Evolutionary conservation across 2,329 filamentous ascomycete genomes (phyloP), one percentile per base, ranked within the genome.

Genomic region (Penicillium sp.): DNA sequence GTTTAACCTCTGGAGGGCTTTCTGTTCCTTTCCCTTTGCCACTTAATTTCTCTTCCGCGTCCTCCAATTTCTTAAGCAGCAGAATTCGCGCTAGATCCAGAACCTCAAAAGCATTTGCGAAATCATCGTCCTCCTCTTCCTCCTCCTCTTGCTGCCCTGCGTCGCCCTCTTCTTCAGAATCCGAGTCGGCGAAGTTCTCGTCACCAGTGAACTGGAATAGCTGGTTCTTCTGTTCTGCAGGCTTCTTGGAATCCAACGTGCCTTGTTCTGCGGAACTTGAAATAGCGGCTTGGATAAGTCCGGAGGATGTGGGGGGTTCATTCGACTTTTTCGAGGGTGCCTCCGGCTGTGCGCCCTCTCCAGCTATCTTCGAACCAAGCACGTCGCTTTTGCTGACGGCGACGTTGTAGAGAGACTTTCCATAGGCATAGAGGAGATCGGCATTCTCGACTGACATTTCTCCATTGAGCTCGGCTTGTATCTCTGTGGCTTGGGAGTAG

Each of bases 351-450:
- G 55, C 26, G 16, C 47, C 23, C 46, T 80, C 79, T 2, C 80
- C 77, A 14, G 83, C 81, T 20, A 92, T 88, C 67, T 88, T 89
- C 33, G 89, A 90, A 57, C 94, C 94, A 35, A 99, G 81, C 23
- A 99, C 92, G 68, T 97, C 92, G 69, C 91, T 97, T 74, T 96
- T 96, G 71, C 85, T 87, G 71, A 97, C 89, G 28, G 92, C 94
- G 59, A 97, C 89, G 72, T 92, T 92, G 81, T 96, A 97, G 20
- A 99, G 79, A 56, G 91, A 91, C 69, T 93, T 90, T 14, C 94
- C 94, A 74, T 99, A 99, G 62, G 91, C 84, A 73, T 96, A 99
- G 20, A 97, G 84, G 47, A 99, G 84, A 70, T 97, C 93, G 51
- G 92, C 93, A 66, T 99, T 99, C 57, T 91, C 87, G 3, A 90